Evolutionary conservation across 1,284 basidiomycete species (phyloP).

Genomic region (Athelia psychrophila): DNA sequence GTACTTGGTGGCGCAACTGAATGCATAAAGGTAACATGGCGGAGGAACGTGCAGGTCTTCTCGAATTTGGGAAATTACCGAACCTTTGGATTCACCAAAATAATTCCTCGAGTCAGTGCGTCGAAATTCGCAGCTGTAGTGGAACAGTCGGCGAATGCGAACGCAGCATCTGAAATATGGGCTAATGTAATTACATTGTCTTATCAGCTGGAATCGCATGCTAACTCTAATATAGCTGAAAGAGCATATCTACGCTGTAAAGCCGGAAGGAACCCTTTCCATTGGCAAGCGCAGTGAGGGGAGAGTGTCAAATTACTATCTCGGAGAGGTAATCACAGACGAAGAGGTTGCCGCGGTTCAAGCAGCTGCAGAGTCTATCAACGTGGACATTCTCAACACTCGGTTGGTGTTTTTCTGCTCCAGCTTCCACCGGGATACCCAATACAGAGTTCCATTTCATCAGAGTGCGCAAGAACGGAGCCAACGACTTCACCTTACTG

Average conservation of each 20-base stretch:
- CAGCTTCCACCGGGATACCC: no score
- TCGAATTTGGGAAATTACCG: slow-evolving; percentile 74
- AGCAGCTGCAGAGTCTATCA: slow-evolving; percentile 66
- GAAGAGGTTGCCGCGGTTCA: slow-evolving; percentile 76
- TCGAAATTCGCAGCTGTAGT: slow-evolving; percentile 65
- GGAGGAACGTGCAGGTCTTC: slow-evolving; percentile 1
- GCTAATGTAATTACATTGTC: slow-evolving; percentile 41
- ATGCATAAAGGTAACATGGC: not conserved
- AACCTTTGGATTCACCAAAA: slow-evolving; percentile 82
- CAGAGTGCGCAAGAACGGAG: slow-evolving; percentile 67
- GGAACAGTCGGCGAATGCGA: slow-evolving; percentile 51
- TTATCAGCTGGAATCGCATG: not conserved
- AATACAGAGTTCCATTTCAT: no score
- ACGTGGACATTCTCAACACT: slow-evolving; percentile 78
- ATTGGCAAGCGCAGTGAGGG: slow-evolving; percentile 78
- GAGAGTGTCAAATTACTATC: slow-evolving; percentile 81
- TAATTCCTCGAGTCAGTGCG: slow-evolving; percentile 65
- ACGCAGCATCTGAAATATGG: slow-evolving; percentile 59
- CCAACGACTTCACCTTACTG: slow-evolving; percentile 60
- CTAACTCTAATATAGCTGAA: slow-evolving; percentile 33
- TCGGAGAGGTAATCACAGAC: slow-evolving; percentile 68
- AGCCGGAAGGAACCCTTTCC: slow-evolving; percentile 64
- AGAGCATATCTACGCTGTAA: slow-evolving; percentile 65
- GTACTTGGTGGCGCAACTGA: slow-evolving; percentile 9
- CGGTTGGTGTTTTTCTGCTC: slow-evolving; percentile 44